These are phyloP conservation scores for Diaporthe eres DNA, from an alignment of 2,329 filamentous ascomycete species.

Conservation along the genomic window DNA sequence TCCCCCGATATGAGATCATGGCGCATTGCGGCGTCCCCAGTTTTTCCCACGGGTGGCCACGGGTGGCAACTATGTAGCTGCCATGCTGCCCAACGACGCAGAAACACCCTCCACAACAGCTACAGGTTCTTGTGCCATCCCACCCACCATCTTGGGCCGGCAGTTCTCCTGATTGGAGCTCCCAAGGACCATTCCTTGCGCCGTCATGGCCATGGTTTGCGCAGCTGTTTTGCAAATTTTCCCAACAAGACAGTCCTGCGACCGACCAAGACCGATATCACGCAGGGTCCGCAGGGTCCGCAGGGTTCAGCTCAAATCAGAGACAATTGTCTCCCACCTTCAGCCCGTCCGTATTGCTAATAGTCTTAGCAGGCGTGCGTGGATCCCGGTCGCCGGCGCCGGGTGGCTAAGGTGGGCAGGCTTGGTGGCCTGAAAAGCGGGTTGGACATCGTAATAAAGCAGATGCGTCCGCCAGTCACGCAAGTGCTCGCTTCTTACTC, in stretches of 20 bases:
- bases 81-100: constrained; percentile 27
- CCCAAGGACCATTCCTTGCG: neutral
- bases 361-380: neutral
- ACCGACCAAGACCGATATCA: constrained; percentile 14
- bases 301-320: constrained; percentile 25
- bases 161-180: constrained; percentile 29
- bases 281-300: constrained; percentile 7
- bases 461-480: constrained; percentile 28
- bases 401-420: constrained; percentile 20
- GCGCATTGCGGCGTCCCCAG: constrained; percentile 20
- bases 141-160: constrained; percentile 18
- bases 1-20: constrained; percentile 22
- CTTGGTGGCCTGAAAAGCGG: constrained; percentile 19
- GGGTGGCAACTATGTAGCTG: neutral
- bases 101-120: constrained; percentile 26
- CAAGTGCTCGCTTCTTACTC: constrained; percentile 19
- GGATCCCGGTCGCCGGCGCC: constrained; percentile 20
- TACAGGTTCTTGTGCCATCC: constrained; percentile 19
- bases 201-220: constrained; percentile 16
- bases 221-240: constrained; percentile 32
- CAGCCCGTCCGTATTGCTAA: constrained; percentile 6
- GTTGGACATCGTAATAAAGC: constrained; percentile 28
- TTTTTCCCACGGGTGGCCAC: constrained; percentile 30
- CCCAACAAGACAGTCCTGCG: constrained; percentile 23
- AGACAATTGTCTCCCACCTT: constrained; percentile 21